These are phyloP conservation scores for Diaporthe ampelina DNA, from an alignment of 2,329 filamentous ascomycete genomes.

Conservation along the genomic window DNA sequence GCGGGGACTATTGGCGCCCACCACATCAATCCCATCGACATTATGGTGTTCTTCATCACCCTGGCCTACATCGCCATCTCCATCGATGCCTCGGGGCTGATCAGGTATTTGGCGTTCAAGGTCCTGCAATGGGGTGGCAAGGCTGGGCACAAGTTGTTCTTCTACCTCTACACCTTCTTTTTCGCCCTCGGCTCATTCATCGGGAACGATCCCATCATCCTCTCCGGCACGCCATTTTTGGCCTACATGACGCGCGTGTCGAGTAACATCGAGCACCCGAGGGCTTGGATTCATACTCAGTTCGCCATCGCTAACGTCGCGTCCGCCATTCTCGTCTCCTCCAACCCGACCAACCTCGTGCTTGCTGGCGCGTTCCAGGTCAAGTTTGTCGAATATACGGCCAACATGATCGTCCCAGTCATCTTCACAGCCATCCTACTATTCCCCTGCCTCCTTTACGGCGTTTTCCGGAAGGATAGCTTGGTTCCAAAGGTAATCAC, in stretches of 20 bases:
- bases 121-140: constrained; percentile 77
- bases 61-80: constrained; percentile 83
- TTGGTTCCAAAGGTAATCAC: constrained; percentile 76
- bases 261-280: constrained; percentile 77
- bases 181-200: constrained; percentile 77
- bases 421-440: constrained; percentile 76
- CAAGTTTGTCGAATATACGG: constrained; percentile 80
- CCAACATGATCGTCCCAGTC: constrained; percentile 83
- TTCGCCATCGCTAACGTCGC: constrained; percentile 81
- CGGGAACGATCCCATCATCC: constrained; percentile 81
- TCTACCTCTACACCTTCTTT: constrained; percentile 82
- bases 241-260: constrained; percentile 84
- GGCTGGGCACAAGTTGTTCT: constrained; percentile 77
- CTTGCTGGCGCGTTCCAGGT: constrained; percentile 80
- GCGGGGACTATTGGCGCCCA: constrained; percentile 77
- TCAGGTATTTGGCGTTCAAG: constrained; percentile 78
- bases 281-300: constrained; percentile 81
- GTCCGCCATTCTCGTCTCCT: constrained; percentile 82
- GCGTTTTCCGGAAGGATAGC: constrained; percentile 74
- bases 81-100: constrained; percentile 81
- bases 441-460: constrained; percentile 78
- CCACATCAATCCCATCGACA: constrained; percentile 78
- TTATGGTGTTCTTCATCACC: constrained; percentile 82
- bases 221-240: constrained; percentile 81
- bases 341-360: constrained; percentile 83